A percentile compares a stretch with the other conserved stretches of the same genome.
Conservation (phyloP, 1,139 yeast genomes). For the Lodderomyces orthopsilosis region DNA sequence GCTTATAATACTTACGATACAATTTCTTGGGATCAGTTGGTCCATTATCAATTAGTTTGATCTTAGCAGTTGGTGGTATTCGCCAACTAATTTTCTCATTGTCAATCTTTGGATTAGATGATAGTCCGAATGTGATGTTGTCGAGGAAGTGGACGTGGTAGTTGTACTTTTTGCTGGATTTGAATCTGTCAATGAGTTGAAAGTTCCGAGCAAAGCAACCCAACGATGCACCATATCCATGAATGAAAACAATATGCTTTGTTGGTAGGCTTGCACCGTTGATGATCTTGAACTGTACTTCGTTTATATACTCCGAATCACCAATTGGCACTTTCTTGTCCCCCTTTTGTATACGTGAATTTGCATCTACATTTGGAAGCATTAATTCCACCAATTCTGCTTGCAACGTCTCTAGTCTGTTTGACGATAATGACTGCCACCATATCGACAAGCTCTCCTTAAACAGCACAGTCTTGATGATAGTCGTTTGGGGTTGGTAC, state of each 20-base stretch:
- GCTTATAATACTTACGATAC: conserved; percentile 42
- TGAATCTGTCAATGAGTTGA: conserved; percentile 42
- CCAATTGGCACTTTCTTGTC: conserved; percentile 23
- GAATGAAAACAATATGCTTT: conserved; percentile 64
- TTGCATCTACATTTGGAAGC: conserved; percentile 27
- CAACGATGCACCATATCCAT: conserved; percentile 90
- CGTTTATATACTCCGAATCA: conserved; percentile 33
- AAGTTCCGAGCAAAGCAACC: conserved; percentile 84
- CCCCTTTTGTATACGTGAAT: conserved; percentile 20
- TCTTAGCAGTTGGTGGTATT: conserved; percentile 28
- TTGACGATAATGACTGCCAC: conserved; percentile 29
- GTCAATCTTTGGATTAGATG: conserved; percentile 56
- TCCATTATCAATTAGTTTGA: conserved; percentile 29
- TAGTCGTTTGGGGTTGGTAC: conserved; percentile 16
- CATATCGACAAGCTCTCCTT: conserved; percentile 22
- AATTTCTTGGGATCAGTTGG: conserved; percentile 30
- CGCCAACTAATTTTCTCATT: conserved; percentile 18
- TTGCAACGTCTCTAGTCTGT: conserved; percentile 31
- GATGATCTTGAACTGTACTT: conserved; percentile 31
- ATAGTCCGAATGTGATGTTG: conserved; percentile 80
- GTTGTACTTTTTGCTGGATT: conserved; percentile 33
- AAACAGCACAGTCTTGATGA: conserved; percentile 18
- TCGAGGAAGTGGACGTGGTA: conserved; percentile 72
- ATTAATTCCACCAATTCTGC: conserved; percentile 34
- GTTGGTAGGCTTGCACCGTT: conserved; percentile 25